Base-by-base conservation (phyloP, 306 rosid genomes). In the Adenanthera pavonina region DNA sequence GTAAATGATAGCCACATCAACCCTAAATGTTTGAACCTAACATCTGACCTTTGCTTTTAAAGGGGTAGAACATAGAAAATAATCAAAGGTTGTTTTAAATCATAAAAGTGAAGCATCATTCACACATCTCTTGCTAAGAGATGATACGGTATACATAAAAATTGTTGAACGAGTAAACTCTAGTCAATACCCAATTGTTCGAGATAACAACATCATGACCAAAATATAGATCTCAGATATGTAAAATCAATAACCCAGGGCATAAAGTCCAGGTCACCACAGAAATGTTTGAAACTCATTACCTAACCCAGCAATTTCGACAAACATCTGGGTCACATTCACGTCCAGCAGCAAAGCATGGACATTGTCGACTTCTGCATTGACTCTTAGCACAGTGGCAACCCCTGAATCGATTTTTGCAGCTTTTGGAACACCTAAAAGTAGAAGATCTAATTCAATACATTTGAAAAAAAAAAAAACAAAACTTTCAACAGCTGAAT, bases 261-360 rank as follows among this genome's bases (percentile, higher is more conserved):
- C 65, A 64, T 62, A 72, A 76, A 47, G 80, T 83, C 30, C 69
- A 54, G 61, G 67, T 65, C 80, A 51, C 57, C 62, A 77, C 19
- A 43, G 59, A 70, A 40, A 65, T 36, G 65, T 52, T 81, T 44
- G 74, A 64, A 69, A 20, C 75, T 78, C 71, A 73, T 84, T 86
- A 95, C 99, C 99, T 92, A 80, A 95, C 91, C 99, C 99, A 95
- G 89, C 99, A 95, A 78, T 95, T 92, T 52, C 97, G 93, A 81
- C 99, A 95, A 74, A 95, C 99, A 78, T 95, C 98, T 25, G 99
- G 99, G 84, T 95, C 99, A 80, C 98, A 95, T 88, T 95, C 99
- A 14, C 98, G 97, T 65, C 95, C 98, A 70, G 99, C 99, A 33
- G 99, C 99, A 90, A 93, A 93, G 82, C 99, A 95, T 64, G 99